Base-by-base conservation (phyloP, 768 basidiomycete genomes). In the Candolleomyces eurysporus region DNA sequence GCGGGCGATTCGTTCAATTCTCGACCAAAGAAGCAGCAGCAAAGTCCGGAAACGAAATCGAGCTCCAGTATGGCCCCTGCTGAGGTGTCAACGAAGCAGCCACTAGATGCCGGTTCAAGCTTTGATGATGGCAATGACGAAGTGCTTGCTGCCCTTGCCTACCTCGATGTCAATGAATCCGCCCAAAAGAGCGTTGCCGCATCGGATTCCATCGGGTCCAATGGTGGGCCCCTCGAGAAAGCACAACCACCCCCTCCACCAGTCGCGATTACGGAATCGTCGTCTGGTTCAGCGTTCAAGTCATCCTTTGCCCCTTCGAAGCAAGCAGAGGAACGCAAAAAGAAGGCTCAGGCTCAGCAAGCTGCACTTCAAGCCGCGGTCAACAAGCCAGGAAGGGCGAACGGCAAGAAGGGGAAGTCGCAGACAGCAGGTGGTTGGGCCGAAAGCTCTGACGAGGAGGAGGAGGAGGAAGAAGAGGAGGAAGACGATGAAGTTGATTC, bases 261-360 rank as follows among this genome's bases (percentile, higher is more conserved):
- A 36, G 51, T 57, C 30, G 17, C 52, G 8, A 60, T 45, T 45
- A 39, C 59, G n/a, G n/a, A 52, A n/a, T 51, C 54, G 30, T 31
- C 48, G 1, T 83, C 84, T 58, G 50, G 56, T 19, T 21, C 45
- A 1, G 83, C 84, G 58, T 90, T 83, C 75, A 87, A 86, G 57
- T 96, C 94, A 0, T 94, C 96, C 4, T 98, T 98, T 70, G 91
- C 94, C 0, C 89, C 89, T 2, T 92, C 90, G 17, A 90, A 84
- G 68, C 86, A 89, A 64, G 94, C 94, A 43, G 85, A 86, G 21
- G 89, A 98, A 69, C 83, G 96, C 57, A 90, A 91, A 67, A 90
- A 91, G 8, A 92, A 90, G 69, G 81, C 84, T 14, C 88, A 96
- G 68, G 92, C 90, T 11, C 90, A 92, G 65, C 90, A 93, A 68